Evolutionary conservation across 1,284 basidiomycete genomes (phyloP), one percentile per base, ranked within the genome.

Genomic region (Cutaneotrichosporon spelunceum): DNA sequence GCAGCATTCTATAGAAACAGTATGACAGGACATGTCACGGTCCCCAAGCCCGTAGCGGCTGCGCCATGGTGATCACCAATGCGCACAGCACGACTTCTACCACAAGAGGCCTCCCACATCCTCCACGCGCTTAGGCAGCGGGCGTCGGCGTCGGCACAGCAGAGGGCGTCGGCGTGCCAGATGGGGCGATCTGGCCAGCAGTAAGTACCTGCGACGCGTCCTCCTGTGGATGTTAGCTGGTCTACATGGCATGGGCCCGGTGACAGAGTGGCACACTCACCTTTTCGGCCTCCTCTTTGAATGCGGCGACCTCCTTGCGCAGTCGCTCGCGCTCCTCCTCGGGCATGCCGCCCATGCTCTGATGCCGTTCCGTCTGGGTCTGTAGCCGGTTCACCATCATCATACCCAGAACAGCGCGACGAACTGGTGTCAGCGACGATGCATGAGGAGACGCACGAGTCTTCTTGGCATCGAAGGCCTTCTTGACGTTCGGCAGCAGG

Each of bases 401-500:
- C 82, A 93, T 91, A 54, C 89, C 86, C 72, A 88, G 83, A 10
- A 91, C 89, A 8, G 90, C 91, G 72, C 90, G 91, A 68, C 88
- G 86, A 88, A 91, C 90, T 91, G 34, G 44, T 42, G 45, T 49
- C 30, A 34, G 30, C 14, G 26, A 16, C 3, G 8, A 30, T 8
- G 55, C 9, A 13, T 2, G 1, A 5, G 9, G 8, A 29, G 3
- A 83, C 88, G 64, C 72, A 92, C 91, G 93, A 16, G 89, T 86
- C 79, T 86, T 86, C 82, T 86, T 90, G 36, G 90, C 91, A 72
- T 94, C 87, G 82, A 94, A 93, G 39, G 86, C 87, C 79, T 86
- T 89, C 83, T 88, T 90, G 77, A 96, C 88, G 59, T 89, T 86
- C 44, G 93, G 93, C 70, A 95, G 80, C 74, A 97, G 81, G 80